Percentiles rank a stretch among this genome's conserved stretches.
phyloP scores from a whole-genome alignment of 169 alveolate species.

The Eimeria maxima region DNA sequence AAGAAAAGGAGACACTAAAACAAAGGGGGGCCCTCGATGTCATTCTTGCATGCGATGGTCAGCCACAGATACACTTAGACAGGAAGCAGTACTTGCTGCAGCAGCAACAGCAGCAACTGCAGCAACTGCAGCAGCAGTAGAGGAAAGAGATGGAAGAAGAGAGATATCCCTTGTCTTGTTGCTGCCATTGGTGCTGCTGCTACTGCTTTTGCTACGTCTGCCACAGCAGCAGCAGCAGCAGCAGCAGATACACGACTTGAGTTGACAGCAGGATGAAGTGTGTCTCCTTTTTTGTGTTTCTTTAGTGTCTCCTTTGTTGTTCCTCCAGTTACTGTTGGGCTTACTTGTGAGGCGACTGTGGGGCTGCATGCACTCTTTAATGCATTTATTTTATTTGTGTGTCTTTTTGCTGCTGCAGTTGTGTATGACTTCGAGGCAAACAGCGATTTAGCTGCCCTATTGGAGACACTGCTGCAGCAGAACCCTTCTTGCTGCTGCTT shows the following conservation, averaged over 20 bases:
- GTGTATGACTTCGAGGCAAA: background rate
- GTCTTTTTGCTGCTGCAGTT: background rate
- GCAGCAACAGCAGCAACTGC: background rate
- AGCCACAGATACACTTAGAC: background rate
- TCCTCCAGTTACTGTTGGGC: too few relatives aligned
- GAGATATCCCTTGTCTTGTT: background rate
- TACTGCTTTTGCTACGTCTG: background rate
- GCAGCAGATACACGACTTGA: background rate
- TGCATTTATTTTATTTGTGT: background rate
- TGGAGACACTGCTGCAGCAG: background rate
- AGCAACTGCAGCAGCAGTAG: slow-evolving; percentile 10
- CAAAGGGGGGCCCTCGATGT: background rate
- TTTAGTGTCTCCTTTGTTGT: too few relatives aligned
- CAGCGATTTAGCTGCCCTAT: background rate
- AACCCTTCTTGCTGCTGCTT: slow-evolving; percentile 50
- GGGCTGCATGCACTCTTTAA: background rate
- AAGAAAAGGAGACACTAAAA: slow-evolving; percentile 5
- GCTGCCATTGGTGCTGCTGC: background rate
- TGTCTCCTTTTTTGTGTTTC: too few relatives aligned
- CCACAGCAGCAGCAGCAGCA: background rate
- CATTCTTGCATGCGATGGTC: slow-evolving; percentile 11
- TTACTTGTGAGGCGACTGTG: background rate
- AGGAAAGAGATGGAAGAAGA: background rate
- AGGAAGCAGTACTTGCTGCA: background rate
- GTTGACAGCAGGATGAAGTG: too few relatives aligned